A percentile compares a stretch with the other conserved stretches of the same genome.
Conservation (phyloP, 1,284 basidiomycete genomes). For the Kwoniella shivajii region DNA sequence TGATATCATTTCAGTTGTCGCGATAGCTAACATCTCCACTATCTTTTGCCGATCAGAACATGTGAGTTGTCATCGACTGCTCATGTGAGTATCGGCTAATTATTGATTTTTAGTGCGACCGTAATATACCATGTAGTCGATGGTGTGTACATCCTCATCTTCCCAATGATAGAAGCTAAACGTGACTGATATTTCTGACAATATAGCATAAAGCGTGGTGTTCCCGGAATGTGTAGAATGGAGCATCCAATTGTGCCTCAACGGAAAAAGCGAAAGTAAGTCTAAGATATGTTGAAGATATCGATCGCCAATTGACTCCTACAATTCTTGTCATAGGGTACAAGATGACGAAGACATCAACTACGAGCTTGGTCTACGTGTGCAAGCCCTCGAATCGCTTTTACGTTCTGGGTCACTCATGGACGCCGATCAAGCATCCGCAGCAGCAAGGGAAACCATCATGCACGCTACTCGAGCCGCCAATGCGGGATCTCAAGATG, state of each 20-base stretch:
- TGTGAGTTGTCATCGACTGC: constrained; percentile 18
- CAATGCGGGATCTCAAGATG: constrained; percentile 43
- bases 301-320: not conserved
- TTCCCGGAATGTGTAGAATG: constrained; percentile 51
- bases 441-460: constrained; percentile 47
- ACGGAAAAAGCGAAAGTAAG: constrained; percentile 46
- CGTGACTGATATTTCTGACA: not conserved
- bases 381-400: constrained; percentile 48
- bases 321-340: not conserved
- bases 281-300: not conserved
- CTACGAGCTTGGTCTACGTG: constrained; percentile 44
- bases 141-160: constrained; percentile 29
- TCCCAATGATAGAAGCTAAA: not conserved
- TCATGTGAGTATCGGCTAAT: not conserved
- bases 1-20: too few relatives aligned
- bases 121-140: constrained; percentile 52
- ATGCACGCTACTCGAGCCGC: constrained; percentile 47
- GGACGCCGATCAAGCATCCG: constrained; percentile 40
- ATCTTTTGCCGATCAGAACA: too few relatives aligned
- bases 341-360: constrained; percentile 38
- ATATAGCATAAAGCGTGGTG: constrained; percentile 46
- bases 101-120: constrained; percentile 43
- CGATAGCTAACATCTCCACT: too few relatives aligned
- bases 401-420: constrained; percentile 45
- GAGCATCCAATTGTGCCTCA: constrained; percentile 43